Base-by-base conservation (phyloP, 306 rosid genomes). In the Vigna unguiculata region DNA sequence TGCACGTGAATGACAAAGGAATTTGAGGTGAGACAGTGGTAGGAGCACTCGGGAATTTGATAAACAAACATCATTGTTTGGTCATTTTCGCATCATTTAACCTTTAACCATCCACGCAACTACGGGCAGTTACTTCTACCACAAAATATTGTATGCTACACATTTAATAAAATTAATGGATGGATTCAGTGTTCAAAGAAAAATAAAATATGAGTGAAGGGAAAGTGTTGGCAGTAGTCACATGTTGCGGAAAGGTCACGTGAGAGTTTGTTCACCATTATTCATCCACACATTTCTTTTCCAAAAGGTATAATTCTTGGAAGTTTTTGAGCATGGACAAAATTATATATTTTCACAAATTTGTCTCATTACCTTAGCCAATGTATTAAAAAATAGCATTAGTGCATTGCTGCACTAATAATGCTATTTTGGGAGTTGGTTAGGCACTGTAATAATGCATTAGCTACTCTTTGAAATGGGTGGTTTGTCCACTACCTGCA, bases 401-500 rank as follows among this genome's bases (percentile, higher is more conserved):
- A n/a, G n/a, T n/a, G n/a, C n/a, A 36, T 36, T 36, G 34, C 34
- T 21, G 62, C 9, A 8, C 34, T 0, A 22, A 57, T 57, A n/a
- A n/a, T n/a, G 34, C 38, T 8, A 24, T 57, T 24, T 13, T 58
- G 13, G 40, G 10, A 30, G 11, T 57, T 21, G 38, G 43, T 59
- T 6, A 28, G 66, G 32, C 48, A 28, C 14, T 46, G 30, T 47
- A 6, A 30, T 43, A 41, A 40, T 40, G 43, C 43, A 30, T 25
- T n/a, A 32, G 49, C 60, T 17, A 43, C 7, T 55, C 38, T 54
- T 21, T 20, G 43, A 75, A 75, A 75, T 63, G 53, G 72, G 77
- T 70, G 61, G 25, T 41, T 5, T 54, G 5, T 64, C 76, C 82
- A 84, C 79, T 84, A 61, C 22, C 28, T 51, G 63, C 69, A 54